A percentile compares a stretch with the other conserved stretches of the same genome.
Conservation (phyloP, 805 yeast species). For the Martiniozyma abietophila region DNA sequence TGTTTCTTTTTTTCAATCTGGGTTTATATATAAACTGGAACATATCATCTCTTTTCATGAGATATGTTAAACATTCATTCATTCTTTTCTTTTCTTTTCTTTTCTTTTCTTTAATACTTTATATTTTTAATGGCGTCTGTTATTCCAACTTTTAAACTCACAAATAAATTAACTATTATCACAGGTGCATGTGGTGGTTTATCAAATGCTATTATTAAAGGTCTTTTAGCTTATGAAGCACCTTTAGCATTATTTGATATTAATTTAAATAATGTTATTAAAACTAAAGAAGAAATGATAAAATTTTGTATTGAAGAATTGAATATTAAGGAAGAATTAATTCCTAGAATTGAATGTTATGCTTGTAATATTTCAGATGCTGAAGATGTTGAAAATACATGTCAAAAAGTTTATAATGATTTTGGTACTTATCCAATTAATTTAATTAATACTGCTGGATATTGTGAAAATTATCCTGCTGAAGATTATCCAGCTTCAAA, state of each 20-base stretch:
- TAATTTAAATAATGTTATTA: conserved; percentile 48
- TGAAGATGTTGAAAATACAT: conserved; percentile 45
- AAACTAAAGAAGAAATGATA: conserved; percentile 39
- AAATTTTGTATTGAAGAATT: conserved; percentile 22
- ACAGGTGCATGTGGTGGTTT: conserved; percentile 83
- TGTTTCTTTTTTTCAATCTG: no score
- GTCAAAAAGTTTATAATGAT: conserved; percentile 44
- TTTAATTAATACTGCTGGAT: conserved; percentile 75
- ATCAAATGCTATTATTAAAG: conserved; percentile 54
- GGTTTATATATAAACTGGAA: no score
- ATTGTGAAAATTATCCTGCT: conserved; percentile 73
- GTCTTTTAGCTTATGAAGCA: conserved; percentile 68
- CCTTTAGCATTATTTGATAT: conserved; percentile 65
- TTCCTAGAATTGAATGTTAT: conserved; percentile 49
- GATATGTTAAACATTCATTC: no score
- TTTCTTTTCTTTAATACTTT: no score
- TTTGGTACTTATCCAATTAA: conserved; percentile 56
- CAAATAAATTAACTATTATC: conserved; percentile 60
- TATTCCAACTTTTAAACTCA: conserved; percentile 58
- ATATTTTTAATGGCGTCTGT: conserved; percentile 19
- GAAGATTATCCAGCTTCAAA: conserved; percentile 64
- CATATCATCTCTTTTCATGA: no score
- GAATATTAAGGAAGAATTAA: conserved; percentile 18
- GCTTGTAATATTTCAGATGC: conserved; percentile 67
- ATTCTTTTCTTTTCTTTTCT: no score